Evolutionary conservation across 305 asterid species (phyloP).

Genomic region (Stenogyne calaminthoides): DNA sequence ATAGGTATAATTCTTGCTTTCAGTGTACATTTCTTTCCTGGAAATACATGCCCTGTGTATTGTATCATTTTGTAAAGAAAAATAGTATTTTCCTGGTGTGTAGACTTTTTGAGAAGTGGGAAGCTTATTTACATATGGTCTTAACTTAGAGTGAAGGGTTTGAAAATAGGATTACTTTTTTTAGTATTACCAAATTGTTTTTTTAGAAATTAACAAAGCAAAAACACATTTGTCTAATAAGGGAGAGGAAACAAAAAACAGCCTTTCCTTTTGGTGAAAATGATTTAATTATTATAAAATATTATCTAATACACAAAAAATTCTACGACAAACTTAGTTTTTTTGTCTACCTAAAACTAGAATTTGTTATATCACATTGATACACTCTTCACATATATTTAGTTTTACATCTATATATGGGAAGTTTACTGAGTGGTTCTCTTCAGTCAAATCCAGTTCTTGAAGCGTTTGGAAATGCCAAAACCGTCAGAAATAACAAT

Average conservation of each 20-base stretch:
- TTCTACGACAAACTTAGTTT: neutral
- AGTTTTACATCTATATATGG: conserved; percentile 28
- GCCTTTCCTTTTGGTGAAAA: conserved; percentile 4
- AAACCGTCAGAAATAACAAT: conserved; percentile 81
- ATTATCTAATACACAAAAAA: neutral
- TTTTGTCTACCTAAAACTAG: conserved; percentile 2
- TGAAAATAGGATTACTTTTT: neutral
- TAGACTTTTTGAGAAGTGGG: conserved; percentile 5
- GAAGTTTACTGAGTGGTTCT: conserved; percentile 34
- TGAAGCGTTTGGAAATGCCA: conserved; percentile 91
- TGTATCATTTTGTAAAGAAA: neutral
- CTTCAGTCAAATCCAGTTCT: conserved; percentile 91
- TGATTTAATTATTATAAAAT: neutral
- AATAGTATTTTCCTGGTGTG: neutral
- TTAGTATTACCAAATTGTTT: neutral
- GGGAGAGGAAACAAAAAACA: neutral
- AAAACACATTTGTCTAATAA: neutral
- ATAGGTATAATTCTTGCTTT: neutral
- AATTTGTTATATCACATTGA: neutral
- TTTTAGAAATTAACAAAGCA: neutral
- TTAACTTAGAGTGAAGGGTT: neutral
- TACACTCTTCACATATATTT: conserved; percentile 12
- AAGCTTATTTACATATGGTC: neutral
- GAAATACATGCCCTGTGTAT: neutral
- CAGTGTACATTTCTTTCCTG: conserved; percentile 7